Evolutionary conservation across 1,139 yeast genomes (phyloP), one percentile per base, ranked within the genome.

Genomic region (Candida dubliniensis): DNA sequence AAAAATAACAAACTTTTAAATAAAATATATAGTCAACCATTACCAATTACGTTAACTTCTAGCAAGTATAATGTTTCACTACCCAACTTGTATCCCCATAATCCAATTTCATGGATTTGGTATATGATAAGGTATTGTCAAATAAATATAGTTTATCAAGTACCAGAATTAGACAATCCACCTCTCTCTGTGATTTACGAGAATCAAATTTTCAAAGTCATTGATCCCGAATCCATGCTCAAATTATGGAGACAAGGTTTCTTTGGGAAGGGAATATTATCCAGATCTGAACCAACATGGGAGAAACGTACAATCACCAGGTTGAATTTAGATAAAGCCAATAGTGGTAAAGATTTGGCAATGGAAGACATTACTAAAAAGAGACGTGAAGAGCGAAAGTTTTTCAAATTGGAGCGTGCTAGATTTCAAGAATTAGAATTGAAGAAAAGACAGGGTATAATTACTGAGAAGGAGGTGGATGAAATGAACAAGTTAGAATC

Each of bases 241-340:
- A 62, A 63, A 27, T 67, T 93, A 8, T 93, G 99, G 98, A 66
- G 75, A 27, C 77, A 77, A 57, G 99, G 99, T 0, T 93, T 90
- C 59, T 95, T 89, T 59, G 99, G 99, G 8, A 93, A 93, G 56
- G 99, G 99, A 2, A 76, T 80, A 4, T 68, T 90, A 41, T 87
- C 96, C 31, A 72, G 99, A 52, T 86, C 96, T 47, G 97, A 93
- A 56, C 96, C 99, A 0, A 82, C 96, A 0, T 93, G 98, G 98
- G 65, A 62, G 38, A 71, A 71, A 11, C 75, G 98, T 44, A 82
- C 88, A 1, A 54, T 52, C 12, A 67, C 75, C 27, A 67, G 86
- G 40, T 54, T 67, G 38, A 71, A 85, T 42, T 64, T 73, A 33
- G 51, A 45, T 26, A 15, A 35, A 6, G n/a, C 27, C 9, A n/a